A percentile compares a stretch with the other conserved stretches of the same genome.
Conservation (phyloP, 139 green algal species). For the Chlamydomonas sphaeroides region DNA sequence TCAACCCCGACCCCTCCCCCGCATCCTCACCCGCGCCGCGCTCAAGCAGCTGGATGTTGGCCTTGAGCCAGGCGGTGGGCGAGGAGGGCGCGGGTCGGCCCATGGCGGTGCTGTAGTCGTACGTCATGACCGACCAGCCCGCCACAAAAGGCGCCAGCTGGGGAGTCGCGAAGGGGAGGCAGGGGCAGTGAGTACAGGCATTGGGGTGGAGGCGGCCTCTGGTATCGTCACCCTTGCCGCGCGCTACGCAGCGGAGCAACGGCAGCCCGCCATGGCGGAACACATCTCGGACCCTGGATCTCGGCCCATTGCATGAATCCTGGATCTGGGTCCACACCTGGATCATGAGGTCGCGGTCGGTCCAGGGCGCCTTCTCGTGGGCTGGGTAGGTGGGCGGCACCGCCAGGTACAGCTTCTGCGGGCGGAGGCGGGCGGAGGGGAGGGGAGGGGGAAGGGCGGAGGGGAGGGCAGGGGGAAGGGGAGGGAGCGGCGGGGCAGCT, state of each 20-base stretch:
- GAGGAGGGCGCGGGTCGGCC: slow-evolving; percentile 53
- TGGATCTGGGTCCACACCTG: not conserved
- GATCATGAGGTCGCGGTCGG: not conserved
- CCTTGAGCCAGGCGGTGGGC: slow-evolving; percentile 57
- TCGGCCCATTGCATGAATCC: too few relatives aligned
- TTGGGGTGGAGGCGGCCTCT: too few relatives aligned
- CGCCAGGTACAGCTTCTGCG: slow-evolving; percentile 54
- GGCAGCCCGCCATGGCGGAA: too few relatives aligned
- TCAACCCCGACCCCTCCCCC: too few relatives aligned
- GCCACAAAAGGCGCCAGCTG: slow-evolving; percentile 33
- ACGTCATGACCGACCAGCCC: slow-evolving; percentile 52
- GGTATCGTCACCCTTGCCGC: too few relatives aligned
- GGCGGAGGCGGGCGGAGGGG: too few relatives aligned
- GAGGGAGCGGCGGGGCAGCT: not conserved
- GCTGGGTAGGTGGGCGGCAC: slow-evolving; percentile 51
- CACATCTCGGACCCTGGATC: too few relatives aligned
- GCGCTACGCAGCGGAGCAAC: too few relatives aligned
- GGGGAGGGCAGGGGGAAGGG: too few relatives aligned
- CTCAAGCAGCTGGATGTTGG: slow-evolving; percentile 48
- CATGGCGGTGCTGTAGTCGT: slow-evolving; percentile 34
- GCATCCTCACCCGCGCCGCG: not conserved
- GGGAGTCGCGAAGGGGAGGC: not conserved
- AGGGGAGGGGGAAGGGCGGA: not conserved
- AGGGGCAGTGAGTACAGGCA: too few relatives aligned
- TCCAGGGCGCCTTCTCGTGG: slow-evolving; percentile 17